Conservation (phyloP, 257 asterid genomes). For the Solanum okadae region DNA sequence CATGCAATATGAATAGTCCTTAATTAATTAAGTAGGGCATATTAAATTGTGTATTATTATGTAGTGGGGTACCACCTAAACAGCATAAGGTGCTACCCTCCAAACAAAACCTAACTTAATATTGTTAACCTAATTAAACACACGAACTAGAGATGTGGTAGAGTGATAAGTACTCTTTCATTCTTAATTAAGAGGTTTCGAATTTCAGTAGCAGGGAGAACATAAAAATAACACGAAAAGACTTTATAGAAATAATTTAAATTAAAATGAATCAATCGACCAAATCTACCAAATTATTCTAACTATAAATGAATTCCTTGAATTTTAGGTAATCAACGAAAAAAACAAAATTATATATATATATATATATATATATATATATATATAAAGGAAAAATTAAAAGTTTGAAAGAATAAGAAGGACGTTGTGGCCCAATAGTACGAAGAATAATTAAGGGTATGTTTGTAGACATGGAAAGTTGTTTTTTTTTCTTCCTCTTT, state of each 20-base stretch:
- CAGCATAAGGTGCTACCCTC: neutral
- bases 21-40: neutral
- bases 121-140: neutral
- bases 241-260: neutral
- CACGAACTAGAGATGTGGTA: no score
- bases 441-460: neutral
- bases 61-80: neutral
- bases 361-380: neutral
- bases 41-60: neutral
- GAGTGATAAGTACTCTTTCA: no score
- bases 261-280: neutral
- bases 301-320: neutral
- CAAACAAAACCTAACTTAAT: neutral
- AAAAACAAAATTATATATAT: neutral
- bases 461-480: neutral
- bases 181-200: fast-evolving
- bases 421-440: neutral
- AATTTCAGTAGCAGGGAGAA: fast-evolving
- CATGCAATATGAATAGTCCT: neutral
- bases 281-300: neutral
- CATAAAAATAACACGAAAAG: neutral
- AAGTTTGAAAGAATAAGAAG: neutral
- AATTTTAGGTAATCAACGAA: no score
- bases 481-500: no score
- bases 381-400: no score